phyloP scores from a whole-genome alignment of 805 yeast genomes.

The Starmerella geochares region DNA sequence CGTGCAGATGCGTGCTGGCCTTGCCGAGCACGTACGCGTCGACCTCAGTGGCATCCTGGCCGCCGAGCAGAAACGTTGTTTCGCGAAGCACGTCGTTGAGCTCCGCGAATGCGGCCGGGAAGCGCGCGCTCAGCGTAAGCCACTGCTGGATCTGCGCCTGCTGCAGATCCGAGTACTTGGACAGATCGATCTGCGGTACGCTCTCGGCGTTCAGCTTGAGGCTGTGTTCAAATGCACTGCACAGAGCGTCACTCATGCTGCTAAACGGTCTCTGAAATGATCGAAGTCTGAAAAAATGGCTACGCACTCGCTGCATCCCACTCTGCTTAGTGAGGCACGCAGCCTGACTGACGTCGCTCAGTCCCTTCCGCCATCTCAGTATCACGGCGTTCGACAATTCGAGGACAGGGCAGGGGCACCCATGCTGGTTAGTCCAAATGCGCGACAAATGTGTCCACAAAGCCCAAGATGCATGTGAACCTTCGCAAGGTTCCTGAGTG shows the following conservation, averaged over 20 bases:
- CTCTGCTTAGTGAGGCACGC: conserved; percentile 4
- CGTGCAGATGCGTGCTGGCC: conserved; percentile 49
- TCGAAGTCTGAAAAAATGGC: conserved; percentile 7
- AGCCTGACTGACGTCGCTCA: neutral
- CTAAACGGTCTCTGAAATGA: neutral
- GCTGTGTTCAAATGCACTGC: conserved; percentile 26
- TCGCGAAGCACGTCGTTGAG: conserved; percentile 62
- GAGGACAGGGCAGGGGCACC: too few species aligned
- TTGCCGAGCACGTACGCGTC: conserved; percentile 63
- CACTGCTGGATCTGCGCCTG: conserved; percentile 71
- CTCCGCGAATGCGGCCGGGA: conserved; percentile 43
- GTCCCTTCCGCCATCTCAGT: neutral
- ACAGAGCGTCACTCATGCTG: conserved; percentile 22
- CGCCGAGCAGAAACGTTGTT: conserved; percentile 62
- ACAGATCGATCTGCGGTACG: conserved; percentile 13
- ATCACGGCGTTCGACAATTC: neutral
- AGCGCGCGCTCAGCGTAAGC: conserved; percentile 56
- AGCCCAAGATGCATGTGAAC: neutral
- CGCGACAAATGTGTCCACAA: neutral
- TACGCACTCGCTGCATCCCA: conserved; percentile 1
- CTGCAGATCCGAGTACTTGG: conserved; percentile 37
- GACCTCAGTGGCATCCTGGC: conserved; percentile 47
- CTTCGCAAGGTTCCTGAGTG: too few species aligned
- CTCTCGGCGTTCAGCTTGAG: conserved; percentile 25
- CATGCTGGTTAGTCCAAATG: too few species aligned